phyloP scores from a whole-genome alignment of 2,329 filamentous ascomycete species.

The Neonectria neomacrospora region DNA sequence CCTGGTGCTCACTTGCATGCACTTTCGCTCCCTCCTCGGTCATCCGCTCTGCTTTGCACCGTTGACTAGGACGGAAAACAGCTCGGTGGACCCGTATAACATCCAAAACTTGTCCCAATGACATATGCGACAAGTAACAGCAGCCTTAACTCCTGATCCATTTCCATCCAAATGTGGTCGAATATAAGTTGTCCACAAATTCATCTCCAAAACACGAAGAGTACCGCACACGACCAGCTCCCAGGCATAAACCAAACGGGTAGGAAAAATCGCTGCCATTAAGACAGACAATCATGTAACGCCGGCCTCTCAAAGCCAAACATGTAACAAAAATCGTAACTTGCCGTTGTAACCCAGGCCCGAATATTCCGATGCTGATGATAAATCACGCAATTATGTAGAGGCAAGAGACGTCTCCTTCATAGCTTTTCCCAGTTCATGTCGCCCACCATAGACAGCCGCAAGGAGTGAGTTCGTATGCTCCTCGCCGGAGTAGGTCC shows the following conservation, averaged over 20 bases:
- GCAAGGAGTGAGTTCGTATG: constrained; percentile 59
- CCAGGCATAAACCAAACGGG: neutral
- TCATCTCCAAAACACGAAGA: constrained; percentile 7
- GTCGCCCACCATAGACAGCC: constrained; percentile 65
- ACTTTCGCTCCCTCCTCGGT: constrained; percentile 2
- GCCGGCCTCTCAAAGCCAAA: constrained; percentile 14
- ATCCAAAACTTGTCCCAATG: constrained; percentile 7
- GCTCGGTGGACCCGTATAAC: neutral
- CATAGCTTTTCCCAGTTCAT: constrained; percentile 38
- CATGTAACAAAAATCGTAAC: constrained; percentile 6
- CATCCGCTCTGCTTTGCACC: neutral
- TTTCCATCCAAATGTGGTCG: constrained; percentile 8
- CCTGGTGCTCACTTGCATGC: neutral
- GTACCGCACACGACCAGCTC: neutral
- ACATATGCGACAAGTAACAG: neutral
- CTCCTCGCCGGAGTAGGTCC: constrained; percentile 30
- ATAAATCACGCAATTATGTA: constrained; percentile 18
- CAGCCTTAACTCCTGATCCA: constrained; percentile 15
- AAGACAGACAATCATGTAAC: constrained; percentile 4
- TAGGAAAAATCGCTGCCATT: constrained; percentile 6
- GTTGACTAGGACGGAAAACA: neutral
- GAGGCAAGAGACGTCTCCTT: neutral
- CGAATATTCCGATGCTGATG: constrained; percentile 17
- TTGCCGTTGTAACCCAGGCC: constrained; percentile 12
- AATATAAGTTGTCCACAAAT: constrained; percentile 6